Conservation (phyloP, 495 filamentous ascomycete species). For the Hyphodiscus hymeniophilus region DNA sequence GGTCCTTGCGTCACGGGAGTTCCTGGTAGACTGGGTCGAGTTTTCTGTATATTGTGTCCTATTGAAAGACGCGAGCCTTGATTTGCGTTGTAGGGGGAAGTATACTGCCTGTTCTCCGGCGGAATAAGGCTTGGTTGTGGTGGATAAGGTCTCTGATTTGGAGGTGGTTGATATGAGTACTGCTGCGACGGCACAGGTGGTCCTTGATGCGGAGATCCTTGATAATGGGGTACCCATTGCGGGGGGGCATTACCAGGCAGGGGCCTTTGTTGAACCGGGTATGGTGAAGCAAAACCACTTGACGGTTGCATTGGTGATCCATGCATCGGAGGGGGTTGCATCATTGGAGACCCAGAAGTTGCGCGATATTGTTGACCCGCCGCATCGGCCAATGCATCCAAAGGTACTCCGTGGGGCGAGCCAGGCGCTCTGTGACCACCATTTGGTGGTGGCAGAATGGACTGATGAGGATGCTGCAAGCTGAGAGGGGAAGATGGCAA, state of each 20-base stretch:
- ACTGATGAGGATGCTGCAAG: slow-evolving; percentile 5
- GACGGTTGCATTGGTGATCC: slow-evolving; percentile 9
- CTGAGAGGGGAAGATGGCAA: slow-evolving; percentile 21
- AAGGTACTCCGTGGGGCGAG: slow-evolving; percentile 12
- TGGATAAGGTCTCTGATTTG: slow-evolving; percentile 9
- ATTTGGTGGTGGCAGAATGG: slow-evolving; percentile 17
- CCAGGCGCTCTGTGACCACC: slow-evolving; percentile 5
- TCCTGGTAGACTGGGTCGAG: slow-evolving; percentile 10
- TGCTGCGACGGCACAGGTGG: slow-evolving; percentile 1
- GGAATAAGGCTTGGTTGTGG: slow-evolving; percentile 8
- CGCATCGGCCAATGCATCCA: slow-evolving; percentile 20
- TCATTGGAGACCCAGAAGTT: slow-evolving; percentile 13
- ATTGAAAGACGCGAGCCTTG: slow-evolving; percentile 3
- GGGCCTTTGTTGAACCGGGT: slow-evolving; percentile 10
- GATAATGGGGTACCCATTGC: slow-evolving; percentile 12
- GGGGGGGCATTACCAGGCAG: slow-evolving; percentile 38
- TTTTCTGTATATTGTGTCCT: not conserved
- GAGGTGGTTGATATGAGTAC: slow-evolving; percentile 1
- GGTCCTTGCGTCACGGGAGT: slow-evolving; percentile 13
- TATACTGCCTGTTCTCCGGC: slow-evolving; percentile 18
- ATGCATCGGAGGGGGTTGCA: slow-evolving; percentile 15
- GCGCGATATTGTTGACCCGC: slow-evolving; percentile 21
- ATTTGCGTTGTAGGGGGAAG: slow-evolving; percentile 21
- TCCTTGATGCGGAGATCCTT: slow-evolving; percentile 1
- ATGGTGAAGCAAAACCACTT: slow-evolving; percentile 16